Base-by-base conservation (phyloP, 2,329 filamentous ascomycete species). In the Xylariaceae sp. region DNA sequence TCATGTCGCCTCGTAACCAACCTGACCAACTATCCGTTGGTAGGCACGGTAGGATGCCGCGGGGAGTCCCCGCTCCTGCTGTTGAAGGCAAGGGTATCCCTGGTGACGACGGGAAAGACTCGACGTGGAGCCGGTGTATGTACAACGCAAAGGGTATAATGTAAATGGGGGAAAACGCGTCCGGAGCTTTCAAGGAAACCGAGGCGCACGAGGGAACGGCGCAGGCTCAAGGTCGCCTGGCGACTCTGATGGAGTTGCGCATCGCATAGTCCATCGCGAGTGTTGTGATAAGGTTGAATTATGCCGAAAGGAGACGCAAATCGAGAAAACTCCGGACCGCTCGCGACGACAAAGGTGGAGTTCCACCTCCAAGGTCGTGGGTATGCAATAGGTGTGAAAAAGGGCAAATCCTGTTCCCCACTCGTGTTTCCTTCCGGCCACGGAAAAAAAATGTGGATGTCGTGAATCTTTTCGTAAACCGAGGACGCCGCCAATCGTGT, bases 401-500 rank as follows among this genome's bases (percentile, higher is more conserved):
- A 23, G 43, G 29, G 32, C 37, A 33, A 33, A 29, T 31, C 29
- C 33, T 45, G 38, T 34, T 39, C 45, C 44, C 46, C 32, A 31
- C 4, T 16, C 12, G 14, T 16, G 10, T 17, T 29, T 37, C 38
- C 29, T 24, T 22, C 32, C 36, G 34, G 38, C 40, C 32, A 33
- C 35, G 42, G 41, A 38, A 12, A 25, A 46, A 26, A 32, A 5
- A 28, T 28, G 40, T 37, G 33, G 29, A 35, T 36, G 39, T 31
- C 32, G 42, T 32, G 19, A 27, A 37, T 34, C 11, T 22, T 26
- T 38, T 38, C 36, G 33, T 41, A 40, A 46, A 44, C 37, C 44
- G 36, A 42, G 43, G 46, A 52, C 42, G 44, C 48, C 46, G 44
- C 30, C 37, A 42, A 40, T 46, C 33, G 40, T 32, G 40, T 44